A percentile compares a stretch with the other conserved stretches of the same genome.
Conservation (phyloP, 768 basidiomycete species). For the Phanerochaete carnosa region DNA sequence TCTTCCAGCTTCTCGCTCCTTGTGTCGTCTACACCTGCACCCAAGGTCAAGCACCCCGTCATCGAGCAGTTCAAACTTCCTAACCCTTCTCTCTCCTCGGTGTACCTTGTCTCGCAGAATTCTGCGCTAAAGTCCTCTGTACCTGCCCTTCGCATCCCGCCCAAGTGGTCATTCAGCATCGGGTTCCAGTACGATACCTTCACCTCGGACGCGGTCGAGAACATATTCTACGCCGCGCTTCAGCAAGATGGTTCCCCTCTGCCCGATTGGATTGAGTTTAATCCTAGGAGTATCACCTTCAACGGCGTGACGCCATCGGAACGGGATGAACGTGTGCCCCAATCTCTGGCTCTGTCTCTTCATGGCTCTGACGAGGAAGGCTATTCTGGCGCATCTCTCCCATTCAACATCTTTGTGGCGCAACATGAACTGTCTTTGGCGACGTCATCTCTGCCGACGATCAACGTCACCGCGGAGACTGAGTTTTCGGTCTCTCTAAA, state of each 20-base stretch:
- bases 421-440: slow-evolving; percentile 59
- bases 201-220: slow-evolving; percentile 23
- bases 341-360: slow-evolving; percentile 49
- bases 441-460: slow-evolving; percentile 47
- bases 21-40: slow-evolving; percentile 51
- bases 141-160: slow-evolving; percentile 71
- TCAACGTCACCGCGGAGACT: slow-evolving; percentile 66
- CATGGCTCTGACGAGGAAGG: slow-evolving; percentile 73
- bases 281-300: slow-evolving; percentile 65
- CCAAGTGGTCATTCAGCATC: slow-evolving; percentile 86
- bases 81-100: slow-evolving; percentile 72
- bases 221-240: slow-evolving; percentile 55
- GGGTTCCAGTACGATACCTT: slow-evolving; percentile 74
- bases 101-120: slow-evolving; percentile 58
- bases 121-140: slow-evolving; percentile 48
- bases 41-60: slow-evolving; percentile 51
- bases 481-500: slow-evolving; percentile 49
- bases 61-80: slow-evolving; percentile 55
- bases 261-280: slow-evolving; percentile 75
- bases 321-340: slow-evolving; percentile 34
- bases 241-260: slow-evolving; percentile 65
- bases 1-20: slow-evolving; percentile 54
- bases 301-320: slow-evolving; percentile 70
- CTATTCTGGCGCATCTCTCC: slow-evolving; percentile 55
- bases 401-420: slow-evolving; percentile 67